Evolutionary conservation across 208 protist genomes (phyloP).

Genomic region (Trypanosoma brucei): DNA sequence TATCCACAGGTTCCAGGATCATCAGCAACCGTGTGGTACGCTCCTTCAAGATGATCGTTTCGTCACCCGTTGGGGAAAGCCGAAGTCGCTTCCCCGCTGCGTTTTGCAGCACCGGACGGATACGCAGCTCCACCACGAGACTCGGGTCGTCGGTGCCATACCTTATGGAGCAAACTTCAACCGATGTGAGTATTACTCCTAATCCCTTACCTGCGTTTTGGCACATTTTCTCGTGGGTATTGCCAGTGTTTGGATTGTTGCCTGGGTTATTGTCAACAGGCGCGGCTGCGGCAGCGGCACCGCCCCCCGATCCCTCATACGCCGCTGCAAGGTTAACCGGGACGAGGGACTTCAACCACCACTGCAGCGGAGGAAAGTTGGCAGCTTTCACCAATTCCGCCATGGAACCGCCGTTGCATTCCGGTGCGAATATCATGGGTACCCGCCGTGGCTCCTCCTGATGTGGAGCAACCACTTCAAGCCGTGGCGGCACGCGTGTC

Average conservation of each 20-base stretch:
- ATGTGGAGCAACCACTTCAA: slow-evolving; percentile 51
- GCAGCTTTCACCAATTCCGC: slow-evolving; percentile 69
- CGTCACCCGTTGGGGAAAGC: slow-evolving; percentile 27
- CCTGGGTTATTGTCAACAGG: no score
- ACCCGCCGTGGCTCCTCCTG: slow-evolving; percentile 46
- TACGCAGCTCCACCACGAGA: slow-evolving; percentile 43
- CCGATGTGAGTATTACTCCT: slow-evolving; percentile 38
- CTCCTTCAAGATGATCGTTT: slow-evolving; percentile 56
- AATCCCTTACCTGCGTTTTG: slow-evolving; percentile 5
- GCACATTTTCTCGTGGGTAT: not conserved
- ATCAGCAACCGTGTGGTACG: slow-evolving; percentile 60
- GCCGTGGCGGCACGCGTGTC: slow-evolving; percentile 45
- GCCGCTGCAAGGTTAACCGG: slow-evolving; percentile 11
- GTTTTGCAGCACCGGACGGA: slow-evolving; percentile 57
- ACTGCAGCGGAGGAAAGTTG: slow-evolving; percentile 73
- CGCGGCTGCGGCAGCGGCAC: not conserved
- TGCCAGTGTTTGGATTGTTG: not conserved
- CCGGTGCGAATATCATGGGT: slow-evolving; percentile 56
- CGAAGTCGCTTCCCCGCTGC: slow-evolving; percentile 34
- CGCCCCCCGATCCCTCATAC: slow-evolving; percentile 4
- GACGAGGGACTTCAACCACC: slow-evolving; percentile 50
- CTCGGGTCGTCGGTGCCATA: slow-evolving; percentile 35
- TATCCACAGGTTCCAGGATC: slow-evolving; percentile 33
- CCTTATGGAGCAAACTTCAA: slow-evolving; percentile 54
- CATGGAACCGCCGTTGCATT: slow-evolving; percentile 57